Evolutionary conservation across 2,329 filamentous ascomycete genomes (phyloP), one percentile per base, ranked within the genome.

Genomic region (Venturia effusa): DNA sequence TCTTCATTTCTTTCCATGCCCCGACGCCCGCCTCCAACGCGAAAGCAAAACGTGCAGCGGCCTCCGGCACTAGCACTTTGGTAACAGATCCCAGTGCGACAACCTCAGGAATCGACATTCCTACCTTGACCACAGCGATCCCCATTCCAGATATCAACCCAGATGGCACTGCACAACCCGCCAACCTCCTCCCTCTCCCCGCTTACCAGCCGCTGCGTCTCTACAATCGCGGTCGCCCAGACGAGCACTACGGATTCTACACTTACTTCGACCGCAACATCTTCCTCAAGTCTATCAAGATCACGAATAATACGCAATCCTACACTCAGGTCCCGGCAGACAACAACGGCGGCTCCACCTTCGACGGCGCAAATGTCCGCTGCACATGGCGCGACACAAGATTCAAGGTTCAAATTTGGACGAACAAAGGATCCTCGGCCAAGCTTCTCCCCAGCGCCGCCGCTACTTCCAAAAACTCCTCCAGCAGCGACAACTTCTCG

Each of bases 231-330:
- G 92, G 89, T 22, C 79, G 89, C 34, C 78, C 83, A 1, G 88
- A 87, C 0, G 93, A 97, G 74, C 91, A 96, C 75, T 97, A 95
- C 74, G 91, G 90, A 2, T 97, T 97, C 77, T 97, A 96, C 77
- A 89, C 84, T 0, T 95, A 96, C 79, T 97, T 89, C 74, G 87
- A 92, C 75, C 90, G 92, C 68, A 88, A 88, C 10, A 90, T 96
- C 67, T 96, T 93, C 78, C 80, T 96, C 66, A 85, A 86, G 68
- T 86, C 84, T 19, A 76, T 84, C 65, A 81, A 82, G 67, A 70
- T 71, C n/a, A 66, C 71, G 19, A 71, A 72, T 1, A 67, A 65
- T 30, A 70, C 68, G 30, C 73, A 72, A 41, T 32, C 30, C 7
- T 27, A 43, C 17, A 71, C 70, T 11, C 72, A 76, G 10, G 71